A percentile compares a stretch with the other conserved stretches of the same genome.
These are phyloP conservation scores for Exsudoporus frostii DNA, from an alignment of 768 basidiomycete species.

Conservation along the genomic window DNA sequence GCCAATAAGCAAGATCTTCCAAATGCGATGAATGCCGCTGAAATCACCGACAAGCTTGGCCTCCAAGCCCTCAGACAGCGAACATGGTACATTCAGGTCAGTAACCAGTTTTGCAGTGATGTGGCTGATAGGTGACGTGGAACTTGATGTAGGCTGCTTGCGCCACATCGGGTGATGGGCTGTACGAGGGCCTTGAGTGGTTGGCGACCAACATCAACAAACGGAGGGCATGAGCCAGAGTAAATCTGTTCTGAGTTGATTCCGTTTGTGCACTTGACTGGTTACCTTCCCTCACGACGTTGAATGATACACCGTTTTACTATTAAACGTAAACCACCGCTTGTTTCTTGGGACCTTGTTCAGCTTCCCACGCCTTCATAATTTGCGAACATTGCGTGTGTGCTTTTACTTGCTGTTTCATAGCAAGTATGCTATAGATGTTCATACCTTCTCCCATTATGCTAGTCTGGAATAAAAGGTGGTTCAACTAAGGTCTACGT, in stretches of 20 bases:
- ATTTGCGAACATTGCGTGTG: conserved; percentile 6
- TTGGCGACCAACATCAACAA: conserved; percentile 82
- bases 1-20: conserved; percentile 99
- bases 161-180: conserved; percentile 96
- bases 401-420: conserved; percentile 3
- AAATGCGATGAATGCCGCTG: conserved; percentile 98
- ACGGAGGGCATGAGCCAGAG: conserved; percentile 60
- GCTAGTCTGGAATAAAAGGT: conserved; percentile 8
- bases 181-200: conserved; percentile 99
- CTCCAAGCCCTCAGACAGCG: conserved; percentile 95
- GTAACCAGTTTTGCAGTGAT: conserved; percentile 22
- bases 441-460: conserved; percentile 6
- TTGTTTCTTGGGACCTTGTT: conserved; percentile 28
- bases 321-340: conserved; percentile 37
- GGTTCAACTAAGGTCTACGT: conserved; percentile 5
- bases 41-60: conserved; percentile 99
- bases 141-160: conserved; percentile 74
- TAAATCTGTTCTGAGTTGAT: conserved; percentile 35
- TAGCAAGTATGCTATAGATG: conserved; percentile 21
- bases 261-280: conserved; percentile 47
- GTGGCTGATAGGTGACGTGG: conserved; percentile 15
- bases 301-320: conserved; percentile 48
- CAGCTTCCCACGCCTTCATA: conserved; percentile 19
- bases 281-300: conserved; percentile 59
- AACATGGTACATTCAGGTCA: conserved; percentile 96